Conservation (phyloP, 139 green algal species). For the Asterochloris erici region DNA sequence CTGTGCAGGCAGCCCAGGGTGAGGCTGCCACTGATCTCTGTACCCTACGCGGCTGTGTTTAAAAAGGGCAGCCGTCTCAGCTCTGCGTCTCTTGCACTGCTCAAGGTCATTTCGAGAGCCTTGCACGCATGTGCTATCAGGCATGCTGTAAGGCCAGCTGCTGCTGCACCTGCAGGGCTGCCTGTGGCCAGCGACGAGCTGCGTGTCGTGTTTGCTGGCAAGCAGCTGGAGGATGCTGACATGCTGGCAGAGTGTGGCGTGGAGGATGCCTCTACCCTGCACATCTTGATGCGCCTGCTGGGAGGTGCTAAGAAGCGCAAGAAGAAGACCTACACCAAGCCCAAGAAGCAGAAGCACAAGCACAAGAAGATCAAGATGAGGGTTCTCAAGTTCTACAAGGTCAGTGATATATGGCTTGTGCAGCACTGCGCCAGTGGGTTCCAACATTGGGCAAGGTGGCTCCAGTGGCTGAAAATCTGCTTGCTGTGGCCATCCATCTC, state of each 20-base stretch:
- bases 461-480: no score
- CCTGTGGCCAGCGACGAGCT: slow-evolving; percentile 47
- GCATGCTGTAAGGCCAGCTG: neutral
- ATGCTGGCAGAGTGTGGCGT: slow-evolving; percentile 71
- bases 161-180: slow-evolving; percentile 50
- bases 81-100: no score
- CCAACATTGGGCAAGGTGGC: no score
- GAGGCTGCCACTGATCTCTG: slow-evolving; percentile 7
- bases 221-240: slow-evolving; percentile 65
- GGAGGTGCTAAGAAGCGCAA: slow-evolving; percentile 99
- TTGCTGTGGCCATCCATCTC: no score
- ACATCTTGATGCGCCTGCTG: slow-evolving; percentile 82
- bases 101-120: neutral
- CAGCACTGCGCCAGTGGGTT: neutral
- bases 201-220: slow-evolving; percentile 77
- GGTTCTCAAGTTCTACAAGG: slow-evolving; percentile 83
- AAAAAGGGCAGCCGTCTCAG: neutral
- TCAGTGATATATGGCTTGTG: neutral
- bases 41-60: neutral
- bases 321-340: slow-evolving; percentile 99
- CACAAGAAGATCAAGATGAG: slow-evolving; percentile 94
- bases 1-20: slow-evolving; percentile 73
- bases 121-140: neutral
- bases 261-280: slow-evolving; percentile 75
- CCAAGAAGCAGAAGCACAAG: slow-evolving; percentile 99